Conservation (phyloP, 495 filamentous ascomycete species). For the Aspergillus incahuasiensis region DNA sequence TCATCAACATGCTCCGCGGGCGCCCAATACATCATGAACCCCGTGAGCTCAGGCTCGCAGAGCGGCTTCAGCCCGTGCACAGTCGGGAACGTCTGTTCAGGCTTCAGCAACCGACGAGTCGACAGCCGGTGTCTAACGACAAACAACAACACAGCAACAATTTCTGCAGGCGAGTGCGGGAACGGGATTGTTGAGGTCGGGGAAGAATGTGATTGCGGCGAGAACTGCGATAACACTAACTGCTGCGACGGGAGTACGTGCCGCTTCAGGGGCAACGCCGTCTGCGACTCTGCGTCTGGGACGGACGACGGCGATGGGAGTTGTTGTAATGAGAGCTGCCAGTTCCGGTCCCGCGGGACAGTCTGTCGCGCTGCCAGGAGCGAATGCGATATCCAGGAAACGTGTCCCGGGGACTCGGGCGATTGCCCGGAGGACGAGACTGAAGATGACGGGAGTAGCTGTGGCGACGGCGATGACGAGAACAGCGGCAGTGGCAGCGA, state of each 20-base stretch:
- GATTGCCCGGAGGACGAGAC: slow-evolving; percentile 64
- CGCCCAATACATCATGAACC: slow-evolving; percentile 83
- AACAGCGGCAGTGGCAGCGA: too few species aligned
- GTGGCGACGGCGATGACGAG: slow-evolving; percentile 43
- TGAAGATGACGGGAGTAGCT: slow-evolving; percentile 58
- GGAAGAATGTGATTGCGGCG: slow-evolving; percentile 89
- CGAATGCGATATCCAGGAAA: slow-evolving; percentile 74
- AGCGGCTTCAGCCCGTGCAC: slow-evolving; percentile 78
- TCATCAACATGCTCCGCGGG: slow-evolving; percentile 61
- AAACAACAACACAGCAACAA: slow-evolving; percentile 67
- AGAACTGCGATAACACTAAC: slow-evolving; percentile 51
- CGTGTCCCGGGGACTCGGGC: slow-evolving; percentile 61
- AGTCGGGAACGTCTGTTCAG: slow-evolving; percentile 83
- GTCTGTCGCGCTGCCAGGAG: slow-evolving; percentile 71
- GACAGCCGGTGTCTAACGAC: slow-evolving; percentile 64
- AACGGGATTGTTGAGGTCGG: slow-evolving; percentile 92
- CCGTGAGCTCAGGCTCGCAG: slow-evolving; percentile 64
- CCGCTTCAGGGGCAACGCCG: slow-evolving; percentile 63
- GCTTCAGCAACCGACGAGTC: slow-evolving; percentile 64
- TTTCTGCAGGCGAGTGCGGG: slow-evolving; percentile 73
- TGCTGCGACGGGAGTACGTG: slow-evolving; percentile 87
- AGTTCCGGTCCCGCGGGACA: slow-evolving; percentile 54
- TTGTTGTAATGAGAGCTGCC: slow-evolving; percentile 72
- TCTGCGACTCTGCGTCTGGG: slow-evolving; percentile 77
- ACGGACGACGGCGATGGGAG: slow-evolving; percentile 25